Percentiles rank a stretch among this genome's conserved stretches.
These are phyloP conservation scores for Calonectria pteridis DNA, from an alignment of 2,329 filamentous ascomycete species.

Conservation along the genomic window DNA sequence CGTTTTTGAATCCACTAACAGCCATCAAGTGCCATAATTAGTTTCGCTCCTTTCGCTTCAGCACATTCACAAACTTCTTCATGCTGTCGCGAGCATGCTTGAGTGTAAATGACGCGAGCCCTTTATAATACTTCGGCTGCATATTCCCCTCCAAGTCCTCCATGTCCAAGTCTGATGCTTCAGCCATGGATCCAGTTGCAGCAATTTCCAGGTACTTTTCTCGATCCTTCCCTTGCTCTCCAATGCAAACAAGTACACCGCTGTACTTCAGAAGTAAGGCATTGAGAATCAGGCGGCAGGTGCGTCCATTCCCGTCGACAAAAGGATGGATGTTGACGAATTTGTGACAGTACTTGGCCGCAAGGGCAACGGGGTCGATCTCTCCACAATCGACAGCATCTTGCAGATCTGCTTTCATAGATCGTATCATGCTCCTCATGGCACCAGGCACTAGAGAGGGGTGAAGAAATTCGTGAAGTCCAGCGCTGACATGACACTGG, in stretches of 20 bases:
- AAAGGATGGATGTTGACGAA: conserved; percentile 54
- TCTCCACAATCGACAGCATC: neutral
- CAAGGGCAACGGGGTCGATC: conserved; percentile 42
- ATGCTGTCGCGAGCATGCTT: neutral
- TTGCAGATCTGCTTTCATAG: conserved; percentile 40
- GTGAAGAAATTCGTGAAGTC: conserved; percentile 5
- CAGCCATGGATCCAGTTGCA: neutral
- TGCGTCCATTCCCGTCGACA: conserved; percentile 51
- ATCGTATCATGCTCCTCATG: conserved; percentile 41
- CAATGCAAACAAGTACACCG: conserved; percentile 20
- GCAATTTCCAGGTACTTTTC: neutral
- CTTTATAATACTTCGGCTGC: conserved; percentile 12
- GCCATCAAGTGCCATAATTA: too few relatives aligned
- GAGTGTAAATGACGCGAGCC: neutral
- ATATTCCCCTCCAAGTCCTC: neutral
- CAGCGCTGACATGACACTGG: conserved; percentile 29
- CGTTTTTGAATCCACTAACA: too few relatives aligned
- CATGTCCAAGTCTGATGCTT: neutral
- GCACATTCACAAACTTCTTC: neutral
- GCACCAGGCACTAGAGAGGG: conserved; percentile 29
- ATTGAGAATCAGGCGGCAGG: conserved; percentile 50
- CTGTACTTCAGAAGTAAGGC: conserved; percentile 48
- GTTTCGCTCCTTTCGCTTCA: neutral
- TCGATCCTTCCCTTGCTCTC: conserved; percentile 29
- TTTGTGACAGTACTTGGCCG: conserved; percentile 43